Evolutionary conservation across 75 land plant genomes (phyloP).

Genomic region (Chamaecyparis obtusa): DNA sequence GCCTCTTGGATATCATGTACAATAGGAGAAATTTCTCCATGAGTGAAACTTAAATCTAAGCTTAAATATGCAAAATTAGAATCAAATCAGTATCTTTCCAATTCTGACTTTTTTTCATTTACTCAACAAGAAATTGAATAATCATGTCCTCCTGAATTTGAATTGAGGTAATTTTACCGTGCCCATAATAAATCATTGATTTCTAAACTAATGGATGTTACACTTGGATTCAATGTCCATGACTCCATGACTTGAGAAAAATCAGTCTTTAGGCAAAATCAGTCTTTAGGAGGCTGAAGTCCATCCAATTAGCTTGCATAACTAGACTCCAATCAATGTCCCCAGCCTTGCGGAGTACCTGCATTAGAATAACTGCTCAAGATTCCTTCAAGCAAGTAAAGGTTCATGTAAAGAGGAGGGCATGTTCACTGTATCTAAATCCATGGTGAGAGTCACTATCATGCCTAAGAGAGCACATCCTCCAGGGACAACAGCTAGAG

Average conservation of each 20-base stretch:
- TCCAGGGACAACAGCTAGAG: slow-evolving; percentile 76
- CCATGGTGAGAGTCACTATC: slow-evolving; percentile 62
- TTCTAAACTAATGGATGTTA: neutral
- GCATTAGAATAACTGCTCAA: slow-evolving; percentile 1
- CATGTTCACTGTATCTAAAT: slow-evolving; percentile 25
- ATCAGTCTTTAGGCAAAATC: neutral
- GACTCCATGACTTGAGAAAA: neutral
- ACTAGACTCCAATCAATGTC: neutral
- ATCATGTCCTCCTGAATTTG: neutral
- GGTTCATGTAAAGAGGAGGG: slow-evolving; percentile 20
- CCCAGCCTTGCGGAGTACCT: neutral
- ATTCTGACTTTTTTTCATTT: neutral
- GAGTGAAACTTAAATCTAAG: neutral
- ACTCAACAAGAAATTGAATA: neutral
- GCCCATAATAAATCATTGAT: neutral
- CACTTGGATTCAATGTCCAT: neutral
- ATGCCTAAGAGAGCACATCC: slow-evolving; percentile 70
- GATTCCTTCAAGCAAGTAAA: slow-evolving; percentile 13
- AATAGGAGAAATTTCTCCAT: neutral
- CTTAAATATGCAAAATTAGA: neutral
- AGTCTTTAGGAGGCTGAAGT: neutral
- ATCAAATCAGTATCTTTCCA: neutral
- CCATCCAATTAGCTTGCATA: neutral
- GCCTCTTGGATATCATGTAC: neutral
- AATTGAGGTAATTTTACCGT: neutral